Base-by-base conservation (phyloP, 2,329 filamentous ascomycete species). In the Neocucurbitaria cava region DNA sequence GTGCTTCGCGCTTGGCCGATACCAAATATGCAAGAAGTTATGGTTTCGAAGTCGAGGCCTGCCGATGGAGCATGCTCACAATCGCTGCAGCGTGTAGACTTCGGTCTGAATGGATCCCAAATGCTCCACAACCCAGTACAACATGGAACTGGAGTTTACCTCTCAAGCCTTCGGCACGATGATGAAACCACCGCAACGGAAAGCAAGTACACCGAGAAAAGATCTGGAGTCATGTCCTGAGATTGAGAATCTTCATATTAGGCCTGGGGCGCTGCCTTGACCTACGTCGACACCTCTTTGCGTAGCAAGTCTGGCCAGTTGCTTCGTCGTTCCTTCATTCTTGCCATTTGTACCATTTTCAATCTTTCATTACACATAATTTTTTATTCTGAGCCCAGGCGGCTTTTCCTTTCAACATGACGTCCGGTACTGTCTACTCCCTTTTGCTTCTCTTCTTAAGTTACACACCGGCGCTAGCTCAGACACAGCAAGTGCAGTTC, bases 391-490 rank as follows among this genome's bases (percentile, higher is more conserved):
- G 63, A 65, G 69, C 71, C 71, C 71, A 64, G 71, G 71, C 65
- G 71, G 71, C 68, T 66, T 54, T 59, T 51, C 55, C 52, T 49
- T 41, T 23, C 62, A 66, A 59, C 40, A 74, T 73, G 71, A 72
- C 68, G 70, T 74, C 70, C 64, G 66, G 70, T 59, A 74, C 71
- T 65, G 68, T 74, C 69, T 70, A 66, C 62, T 68, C 66, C 2
- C 46, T 73, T 46, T 49, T 72, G 18, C 39, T 73, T 33, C 54
- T 71, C 46, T 46, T 72, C 47, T 62, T 72, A 60, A 68, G 68
- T 61, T 64, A 56, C 54, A 54, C 57, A 33, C 49, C 62, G 17
- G 69, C 60, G 28, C 56, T 69, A 8, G 72, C 64, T 23, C 65
- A 72, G 56, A 61, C 61, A n/a, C 67, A 71, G 53, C 59, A 65